Percentiles rank a stretch among this genome's conserved stretches.
Conservation (phyloP, 2,329 filamentous ascomycete species). For the Elsinoe ampelina region DNA sequence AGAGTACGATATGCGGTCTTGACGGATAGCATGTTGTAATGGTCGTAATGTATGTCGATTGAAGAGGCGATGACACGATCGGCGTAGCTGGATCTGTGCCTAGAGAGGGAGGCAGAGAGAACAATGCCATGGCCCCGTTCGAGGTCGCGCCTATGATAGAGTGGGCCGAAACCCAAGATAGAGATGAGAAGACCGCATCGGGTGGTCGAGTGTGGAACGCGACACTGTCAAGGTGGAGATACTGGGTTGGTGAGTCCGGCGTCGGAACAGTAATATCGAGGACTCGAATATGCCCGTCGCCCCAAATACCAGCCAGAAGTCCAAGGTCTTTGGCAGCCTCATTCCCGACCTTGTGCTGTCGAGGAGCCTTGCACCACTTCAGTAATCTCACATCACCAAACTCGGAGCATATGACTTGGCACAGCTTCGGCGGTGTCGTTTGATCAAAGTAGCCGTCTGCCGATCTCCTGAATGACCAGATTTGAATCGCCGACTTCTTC, state of each 20-base stretch:
- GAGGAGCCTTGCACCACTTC: slow-evolving; percentile 46
- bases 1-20: slow-evolving; percentile 43
- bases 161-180: slow-evolving; percentile 48
- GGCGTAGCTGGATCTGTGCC: slow-evolving; percentile 31
- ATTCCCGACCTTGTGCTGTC: slow-evolving; percentile 25
- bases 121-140: slow-evolving; percentile 48
- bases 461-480: slow-evolving; percentile 46
- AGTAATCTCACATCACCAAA: slow-evolving; percentile 49
- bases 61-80: slow-evolving; percentile 35
- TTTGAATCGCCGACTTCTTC: slow-evolving; percentile 45
- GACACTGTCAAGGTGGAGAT: slow-evolving; percentile 36
- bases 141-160: slow-evolving; percentile 48
- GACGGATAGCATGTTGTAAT: slow-evolving; percentile 45
- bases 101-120: slow-evolving; percentile 33
- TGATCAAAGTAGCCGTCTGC: slow-evolving; percentile 35
- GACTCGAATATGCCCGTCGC: slow-evolving; percentile 48
- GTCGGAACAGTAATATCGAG: slow-evolving; percentile 38
- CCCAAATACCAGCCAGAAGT: slow-evolving; percentile 48
- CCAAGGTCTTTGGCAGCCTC: slow-evolving; percentile 34
- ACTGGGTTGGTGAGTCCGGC: slow-evolving; percentile 18
- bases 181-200: slow-evolving; percentile 45
- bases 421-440: slow-evolving; percentile 35
- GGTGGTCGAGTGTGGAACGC: slow-evolving; percentile 44
- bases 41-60: slow-evolving; percentile 40
- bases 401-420: slow-evolving; percentile 45